These are phyloP conservation scores for Alternaria sp. DNA, from an alignment of 2,329 filamentous ascomycete genomes.

Conservation along the genomic window DNA sequence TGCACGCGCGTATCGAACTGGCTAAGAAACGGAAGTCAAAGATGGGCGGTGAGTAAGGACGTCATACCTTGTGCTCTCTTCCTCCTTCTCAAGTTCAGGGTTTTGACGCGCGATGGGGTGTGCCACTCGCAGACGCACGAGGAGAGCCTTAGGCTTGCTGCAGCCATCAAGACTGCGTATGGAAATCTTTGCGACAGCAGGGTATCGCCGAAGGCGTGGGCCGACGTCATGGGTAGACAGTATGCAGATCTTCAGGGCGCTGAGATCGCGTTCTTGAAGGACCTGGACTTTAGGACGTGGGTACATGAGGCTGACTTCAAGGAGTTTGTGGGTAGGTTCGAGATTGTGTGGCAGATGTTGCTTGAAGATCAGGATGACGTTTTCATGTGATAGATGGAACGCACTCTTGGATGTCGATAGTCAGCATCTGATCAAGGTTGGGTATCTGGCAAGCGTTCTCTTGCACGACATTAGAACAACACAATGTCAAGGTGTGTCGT, in stretches of 20 bases:
- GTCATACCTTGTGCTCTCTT: not conserved
- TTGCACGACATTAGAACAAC: not conserved
- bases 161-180: not conserved
- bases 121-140: not conserved
- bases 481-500: not conserved
- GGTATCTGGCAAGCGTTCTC: not conserved
- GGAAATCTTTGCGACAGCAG: not conserved
- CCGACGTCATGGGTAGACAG: not conserved
- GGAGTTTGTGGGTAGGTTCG: not conserved
- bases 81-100: not conserved
- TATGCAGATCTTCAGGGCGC: not conserved
- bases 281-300: not conserved
- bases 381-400: not conserved
- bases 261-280: not conserved
- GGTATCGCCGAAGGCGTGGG: not conserved
- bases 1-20: not conserved
- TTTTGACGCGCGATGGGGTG: not conserved
- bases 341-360: not conserved
- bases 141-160: not conserved
- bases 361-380: not conserved
- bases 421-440: not conserved
- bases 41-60: not conserved
- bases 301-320: not conserved
- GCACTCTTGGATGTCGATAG: not conserved
- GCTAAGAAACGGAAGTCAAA: not conserved